Conservation (phyloP, 129 eudicot species). For the Saussurea involucrata region DNA sequence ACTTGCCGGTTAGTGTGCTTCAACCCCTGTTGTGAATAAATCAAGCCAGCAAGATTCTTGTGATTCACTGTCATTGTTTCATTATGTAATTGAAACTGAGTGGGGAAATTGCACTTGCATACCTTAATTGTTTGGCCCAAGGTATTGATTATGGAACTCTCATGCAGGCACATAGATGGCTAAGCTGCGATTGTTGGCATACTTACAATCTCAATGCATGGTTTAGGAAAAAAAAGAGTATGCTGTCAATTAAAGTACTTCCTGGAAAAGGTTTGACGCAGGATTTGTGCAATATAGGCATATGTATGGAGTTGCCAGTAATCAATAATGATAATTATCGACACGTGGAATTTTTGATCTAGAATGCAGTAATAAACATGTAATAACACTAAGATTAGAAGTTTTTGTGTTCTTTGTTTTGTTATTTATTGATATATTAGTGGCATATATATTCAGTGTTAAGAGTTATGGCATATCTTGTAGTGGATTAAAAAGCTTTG, state of each 20-base stretch:
- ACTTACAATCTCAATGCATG: not conserved
- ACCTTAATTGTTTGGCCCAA: not conserved
- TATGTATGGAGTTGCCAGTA: not conserved
- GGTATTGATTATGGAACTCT: not conserved
- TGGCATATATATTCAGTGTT: not conserved
- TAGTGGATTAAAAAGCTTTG: not conserved
- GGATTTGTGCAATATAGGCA: not conserved
- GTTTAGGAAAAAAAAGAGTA: not conserved
- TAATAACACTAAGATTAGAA: not conserved
- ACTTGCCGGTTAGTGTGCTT: not conserved
- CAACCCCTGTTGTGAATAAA: not conserved
- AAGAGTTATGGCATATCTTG: constrained; percentile 1
- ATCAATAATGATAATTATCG: not conserved
- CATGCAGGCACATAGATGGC: not conserved
- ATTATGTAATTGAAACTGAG: not conserved
- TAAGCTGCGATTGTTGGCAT: not conserved
- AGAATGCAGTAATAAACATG: not conserved
- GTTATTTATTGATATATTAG: not conserved
- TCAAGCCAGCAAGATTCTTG: not conserved
- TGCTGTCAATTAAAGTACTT: not conserved
- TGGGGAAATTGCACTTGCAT: not conserved
- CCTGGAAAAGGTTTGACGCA: not conserved
- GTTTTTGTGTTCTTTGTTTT: not conserved
- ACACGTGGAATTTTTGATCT: not conserved
- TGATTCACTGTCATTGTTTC: not conserved